Evolutionary conservation across 2,329 filamentous ascomycete species (phyloP), one percentile per base, ranked within the genome.

Genomic region (Trichoderma polysporum): DNA sequence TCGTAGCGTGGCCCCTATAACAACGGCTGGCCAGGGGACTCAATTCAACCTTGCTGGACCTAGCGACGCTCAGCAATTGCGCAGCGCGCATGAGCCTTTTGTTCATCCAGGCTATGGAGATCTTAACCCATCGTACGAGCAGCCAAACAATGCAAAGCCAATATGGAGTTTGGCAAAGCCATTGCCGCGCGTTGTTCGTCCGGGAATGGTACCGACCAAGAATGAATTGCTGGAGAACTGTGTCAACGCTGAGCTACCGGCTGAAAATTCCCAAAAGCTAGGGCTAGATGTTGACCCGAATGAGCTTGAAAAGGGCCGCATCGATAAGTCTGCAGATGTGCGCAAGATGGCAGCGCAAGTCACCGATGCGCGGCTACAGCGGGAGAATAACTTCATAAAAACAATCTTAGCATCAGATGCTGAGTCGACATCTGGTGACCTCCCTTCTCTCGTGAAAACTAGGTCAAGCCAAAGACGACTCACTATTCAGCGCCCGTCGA

Each of bases 81-180:
- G 50, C 50, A 53, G 27, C 27, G 27, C 50, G 17, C 50, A 53
- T 53, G 50, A 53, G 15, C 50, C 50, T 9, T 53, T 53, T 31
- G 50, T 53, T 19, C 50, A 53, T 17, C 50, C 50, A 53, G 50
- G 50, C 15, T 53, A 53, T 15, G 50, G 25, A 31, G 50, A 31
- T 31, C 50, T 53, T 15, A 53, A 53, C 27, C 50, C 50, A 15
- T 29, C 50, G n/a, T 53, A 53, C 15, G 50, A 53, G 27, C 50
- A 53, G 15, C 27, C 50, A 22, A 60, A 60, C 7, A 60, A 60
- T n/a, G 29, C 57, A 7, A 60, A 60, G 41, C 57, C 57, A 13
- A 35, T 60, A 60, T 60, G 57, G 57, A 60, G 41, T 60, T 49
- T 60, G 29, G 57, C 57, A 25, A 60, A 60, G 29, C 57, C 57